Percentiles rank a stretch among this genome's conserved stretches.
Conservation (phyloP, 768 basidiomycete species). For the Amanita inopinata region DNA sequence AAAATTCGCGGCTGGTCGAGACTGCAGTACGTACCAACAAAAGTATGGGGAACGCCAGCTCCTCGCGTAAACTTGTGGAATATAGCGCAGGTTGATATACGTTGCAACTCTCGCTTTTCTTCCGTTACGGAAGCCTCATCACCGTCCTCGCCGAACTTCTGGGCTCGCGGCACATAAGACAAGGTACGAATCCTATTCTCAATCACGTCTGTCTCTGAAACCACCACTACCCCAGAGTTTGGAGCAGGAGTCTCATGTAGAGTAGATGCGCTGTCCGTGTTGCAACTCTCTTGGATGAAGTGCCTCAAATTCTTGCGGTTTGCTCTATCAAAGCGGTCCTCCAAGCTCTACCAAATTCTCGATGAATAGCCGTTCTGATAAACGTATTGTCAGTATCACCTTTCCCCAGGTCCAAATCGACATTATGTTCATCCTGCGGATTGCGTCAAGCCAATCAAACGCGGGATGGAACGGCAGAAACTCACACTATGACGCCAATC, state of each 20-base stretch:
- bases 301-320: slow-evolving; percentile 46
- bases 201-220: slow-evolving; percentile 11
- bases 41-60: slow-evolving; percentile 55
- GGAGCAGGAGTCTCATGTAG: neutral
- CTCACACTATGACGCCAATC: slow-evolving; percentile 42
- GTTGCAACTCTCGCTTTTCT: slow-evolving; percentile 19
- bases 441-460: slow-evolving; percentile 11
- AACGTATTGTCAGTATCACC: slow-evolving; percentile 15
- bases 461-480: neutral
- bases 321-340: slow-evolving; percentile 49
- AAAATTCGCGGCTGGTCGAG: too few relatives aligned
- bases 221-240: slow-evolving; percentile 12
- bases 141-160: slow-evolving; percentile 12
- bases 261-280: slow-evolving; percentile 9
- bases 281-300: slow-evolving; percentile 35
- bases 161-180: slow-evolving; percentile 15
- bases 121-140: slow-evolving; percentile 14
- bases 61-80: slow-evolving; percentile 48
- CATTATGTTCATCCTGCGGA: slow-evolving; percentile 33
- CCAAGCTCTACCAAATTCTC: slow-evolving; percentile 30
- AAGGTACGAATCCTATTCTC: slow-evolving; percentile 2
- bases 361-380: neutral
- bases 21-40: too few relatives aligned
- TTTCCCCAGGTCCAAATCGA: slow-evolving; percentile 61
- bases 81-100: slow-evolving; percentile 45